Evolutionary conservation across 139 green algal species (phyloP).

Genomic region (Diplosphaera chodatii): DNA sequence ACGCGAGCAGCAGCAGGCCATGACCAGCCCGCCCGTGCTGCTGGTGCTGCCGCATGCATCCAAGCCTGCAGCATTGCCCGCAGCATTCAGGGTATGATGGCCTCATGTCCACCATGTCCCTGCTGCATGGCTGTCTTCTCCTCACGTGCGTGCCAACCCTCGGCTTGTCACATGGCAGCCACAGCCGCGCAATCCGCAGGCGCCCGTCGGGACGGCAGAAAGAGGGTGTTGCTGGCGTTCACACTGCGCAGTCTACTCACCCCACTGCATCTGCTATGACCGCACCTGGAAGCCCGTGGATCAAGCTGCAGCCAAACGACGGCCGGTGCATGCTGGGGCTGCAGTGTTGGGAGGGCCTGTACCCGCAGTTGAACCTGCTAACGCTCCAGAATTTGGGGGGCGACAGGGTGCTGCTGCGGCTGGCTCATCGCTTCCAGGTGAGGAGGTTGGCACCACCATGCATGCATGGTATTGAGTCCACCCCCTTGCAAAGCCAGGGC

Average conservation of each 20-base stretch:
- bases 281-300: too few species aligned
- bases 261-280: too few species aligned
- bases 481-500: background rate
- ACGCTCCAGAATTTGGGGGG: slow-evolving; percentile 29
- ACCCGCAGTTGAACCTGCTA: slow-evolving; percentile 32
- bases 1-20: slow-evolving; percentile 29
- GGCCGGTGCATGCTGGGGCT: slow-evolving; percentile 7
- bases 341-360: slow-evolving; percentile 11
- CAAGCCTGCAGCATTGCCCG: background rate
- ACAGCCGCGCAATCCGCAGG: too few species aligned
- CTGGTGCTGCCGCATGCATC: slow-evolving; percentile 28
- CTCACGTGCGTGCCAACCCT: too few species aligned
- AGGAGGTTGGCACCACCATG: background rate
- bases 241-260: too few species aligned
- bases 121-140: too few species aligned
- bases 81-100: background rate
- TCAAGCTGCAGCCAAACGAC: background rate
- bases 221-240: too few species aligned
- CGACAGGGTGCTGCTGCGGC: slow-evolving; percentile 9
- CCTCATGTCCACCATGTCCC: too few species aligned
- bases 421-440: slow-evolving; percentile 30
- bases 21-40: slow-evolving; percentile 50
- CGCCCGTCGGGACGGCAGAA: too few species aligned
- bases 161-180: too few species aligned
- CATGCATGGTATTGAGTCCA: background rate